Percentiles rank a stretch among this genome's conserved stretches.
These are phyloP conservation scores for Teratosphaeria gauchensis DNA, from an alignment of 2,329 filamentous ascomycete genomes.

Conservation along the genomic window DNA sequence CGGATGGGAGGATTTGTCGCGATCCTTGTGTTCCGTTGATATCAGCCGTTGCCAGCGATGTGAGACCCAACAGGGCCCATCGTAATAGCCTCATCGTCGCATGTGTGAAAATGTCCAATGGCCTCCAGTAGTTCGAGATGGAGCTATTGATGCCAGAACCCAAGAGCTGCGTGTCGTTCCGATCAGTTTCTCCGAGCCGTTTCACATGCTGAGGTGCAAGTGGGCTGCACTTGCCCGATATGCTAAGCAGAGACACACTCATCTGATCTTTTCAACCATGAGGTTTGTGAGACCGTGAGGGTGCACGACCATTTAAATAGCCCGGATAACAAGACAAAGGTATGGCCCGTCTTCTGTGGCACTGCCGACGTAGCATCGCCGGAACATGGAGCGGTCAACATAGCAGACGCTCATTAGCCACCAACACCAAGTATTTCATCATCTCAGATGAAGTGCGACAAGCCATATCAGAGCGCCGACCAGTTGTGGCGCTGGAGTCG, in stretches of 20 bases:
- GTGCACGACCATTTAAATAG: no score
- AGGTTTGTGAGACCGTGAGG: no score
- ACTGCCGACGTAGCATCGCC: not conserved
- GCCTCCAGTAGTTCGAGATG: not conserved
- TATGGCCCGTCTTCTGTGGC: not conserved
- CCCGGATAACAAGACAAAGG: no score
- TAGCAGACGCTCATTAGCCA: not conserved
- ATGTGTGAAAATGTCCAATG: not conserved
- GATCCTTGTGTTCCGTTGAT: constrained; percentile 50
- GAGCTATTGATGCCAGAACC: not conserved
- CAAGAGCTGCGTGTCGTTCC: not conserved
- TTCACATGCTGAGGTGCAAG: no score
- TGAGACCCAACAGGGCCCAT: constrained; percentile 34
- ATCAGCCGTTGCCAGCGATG: constrained; percentile 48
- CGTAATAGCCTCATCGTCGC: constrained; percentile 20
- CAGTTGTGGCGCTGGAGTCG: constrained; percentile 86
- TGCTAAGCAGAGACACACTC: no score
- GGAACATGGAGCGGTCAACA: not conserved
- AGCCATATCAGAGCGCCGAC: constrained; percentile 62
- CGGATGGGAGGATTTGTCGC: constrained; percentile 37
- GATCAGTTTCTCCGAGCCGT: not conserved
- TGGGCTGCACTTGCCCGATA: no score
- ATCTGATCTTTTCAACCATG: no score
- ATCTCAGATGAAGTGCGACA: constrained; percentile 76
- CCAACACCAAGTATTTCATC: constrained; percentile 12